These are phyloP conservation scores for Atractiella rhizophila DNA, from an alignment of 768 basidiomycete species.

Conservation along the genomic window DNA sequence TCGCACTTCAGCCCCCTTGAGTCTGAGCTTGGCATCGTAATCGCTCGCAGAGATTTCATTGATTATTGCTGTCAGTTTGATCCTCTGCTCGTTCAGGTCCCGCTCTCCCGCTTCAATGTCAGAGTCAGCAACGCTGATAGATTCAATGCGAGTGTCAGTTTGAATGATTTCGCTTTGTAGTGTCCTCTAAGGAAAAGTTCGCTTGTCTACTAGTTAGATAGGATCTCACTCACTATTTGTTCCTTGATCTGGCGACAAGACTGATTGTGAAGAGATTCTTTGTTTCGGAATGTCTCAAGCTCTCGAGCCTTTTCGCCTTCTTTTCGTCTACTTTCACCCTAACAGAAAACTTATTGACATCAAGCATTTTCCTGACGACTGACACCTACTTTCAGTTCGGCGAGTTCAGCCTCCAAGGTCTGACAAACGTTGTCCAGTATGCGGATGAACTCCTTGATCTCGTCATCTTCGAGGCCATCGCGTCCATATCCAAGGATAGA, in stretches of 20 bases:
- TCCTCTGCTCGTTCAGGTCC: slow-evolving; percentile 2
- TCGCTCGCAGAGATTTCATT: slow-evolving; percentile 17
- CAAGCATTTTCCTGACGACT: not conserved
- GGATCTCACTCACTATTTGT: slow-evolving; percentile 30
- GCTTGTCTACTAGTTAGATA: slow-evolving; percentile 30
- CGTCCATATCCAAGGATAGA: slow-evolving; percentile 49
- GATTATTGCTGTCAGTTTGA: slow-evolving; percentile 9
- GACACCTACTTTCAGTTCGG: slow-evolving; percentile 11
- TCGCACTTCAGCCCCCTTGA: slow-evolving; percentile 24
- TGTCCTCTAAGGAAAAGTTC: slow-evolving; percentile 1
- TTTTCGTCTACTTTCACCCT: not conserved
- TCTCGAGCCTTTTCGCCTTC: slow-evolving; percentile 32
- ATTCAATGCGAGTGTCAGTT: too few species aligned
- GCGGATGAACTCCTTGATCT: slow-evolving; percentile 42
- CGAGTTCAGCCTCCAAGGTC: slow-evolving; percentile 7
- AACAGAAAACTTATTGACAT: not conserved
- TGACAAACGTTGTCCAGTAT: slow-evolving; percentile 29
- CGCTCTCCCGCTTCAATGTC: slow-evolving; percentile 8
- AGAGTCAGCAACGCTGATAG: too few species aligned
- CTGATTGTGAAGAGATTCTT: slow-evolving; percentile 18
- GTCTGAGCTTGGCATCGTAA: slow-evolving; percentile 16
- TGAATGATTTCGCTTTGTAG: slow-evolving; percentile 16
- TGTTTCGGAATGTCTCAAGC: slow-evolving; percentile 36
- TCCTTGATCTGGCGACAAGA: slow-evolving; percentile 16
- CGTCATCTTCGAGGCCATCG: slow-evolving; percentile 40